Evolutionary conservation across 805 yeast genomes (phyloP), one percentile per base, ranked within the genome.

Genomic region (Ascoidea asiatica): DNA sequence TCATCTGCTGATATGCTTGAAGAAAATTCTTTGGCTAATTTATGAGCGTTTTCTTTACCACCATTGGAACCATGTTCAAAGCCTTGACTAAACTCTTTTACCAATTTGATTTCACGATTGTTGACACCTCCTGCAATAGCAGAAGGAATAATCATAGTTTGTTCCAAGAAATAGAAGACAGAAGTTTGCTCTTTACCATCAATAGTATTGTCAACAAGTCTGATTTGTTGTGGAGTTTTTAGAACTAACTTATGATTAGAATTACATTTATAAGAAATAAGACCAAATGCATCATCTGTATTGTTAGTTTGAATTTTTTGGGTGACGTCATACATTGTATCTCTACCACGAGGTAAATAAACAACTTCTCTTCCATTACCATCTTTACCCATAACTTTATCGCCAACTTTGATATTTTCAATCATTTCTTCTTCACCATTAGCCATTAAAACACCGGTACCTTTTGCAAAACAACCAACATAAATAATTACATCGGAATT

Each of bases 401-500:
- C 69, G 49, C 69, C 70, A 43, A 66, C 53, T 22, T 50, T 42
- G 43, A 70, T 48, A 19, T 59, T 54, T 47, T 66, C 67, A 42
- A 70, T 57, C 5, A 48, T 51, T 41, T 52, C 53, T 22, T 55
- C 56, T 35, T 52, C 33, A 50, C 75, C 75, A 53, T 68, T 60
- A 29, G 68, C 66, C 71, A 67, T 66, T 53, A 68, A 46, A 22
- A 70, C 73, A 46, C 59, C 46, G 17, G 70, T 64, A 39, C 69
- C 69, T 48, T 61, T 61, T 42, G 61, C 60, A 47, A 62, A 43
- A 56, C 75, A 77, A 47, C 97, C 98, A 45, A 87, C 95, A 59
- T 92, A 92, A 59, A 90, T 83, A 61, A 92, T 92, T 46, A 87
- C 83, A 64, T 92, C 98, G 19, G 97, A 92, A 75, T 92, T 92